Base-by-base conservation (phyloP, 768 basidiomycete species). In the Suillus subaureus region DNA sequence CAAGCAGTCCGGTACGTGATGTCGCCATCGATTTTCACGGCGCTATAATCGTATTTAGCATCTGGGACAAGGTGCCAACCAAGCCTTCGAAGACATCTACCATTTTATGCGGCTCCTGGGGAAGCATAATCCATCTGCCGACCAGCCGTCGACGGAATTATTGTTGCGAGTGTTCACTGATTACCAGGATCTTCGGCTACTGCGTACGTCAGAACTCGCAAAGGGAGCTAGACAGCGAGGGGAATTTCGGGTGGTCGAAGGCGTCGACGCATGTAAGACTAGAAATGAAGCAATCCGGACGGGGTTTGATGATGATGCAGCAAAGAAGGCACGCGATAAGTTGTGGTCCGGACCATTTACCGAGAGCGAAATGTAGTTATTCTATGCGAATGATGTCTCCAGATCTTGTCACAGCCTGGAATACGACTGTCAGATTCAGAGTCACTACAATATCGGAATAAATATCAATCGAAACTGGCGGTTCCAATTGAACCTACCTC, bases 21-120 rank as follows among this genome's bases (percentile, higher is more conserved):
- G 28, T 56, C 4, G 21, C 15, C 63, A 12, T 61, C 8, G 3
- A 45, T 49, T 43, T 57, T 26, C 18, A 45, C 15, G 12, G 8
- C 42, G 61, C 61, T 37, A 12, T 7, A 26, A 47, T 63, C 28
- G 33, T 33, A 33, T n/a, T 31, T 64, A 82, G 81, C 82, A 83
- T 64, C 74, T 83, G 18, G 82, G 80, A 0, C 81, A 83, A 73
- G 82, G 81, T 40, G 81, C 82, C 12, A 82, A 82, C 67, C 81
- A 82, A 69, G 79, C 82, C 2, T 77, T 81, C 66, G 81, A 82
- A 66, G 82, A 83, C 65, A 70, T 78, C 21, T 78, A 78, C 64
- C 74, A 75, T 64, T 70, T 83, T 37, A 68, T 76, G 11, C 72
- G 72, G 2, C 73, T 80, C 13, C 75, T 83, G 11, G 52, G 63